Evolutionary conservation across 2,329 filamentous ascomycete genomes (phyloP).

Genomic region (Cercospora berteroae): DNA sequence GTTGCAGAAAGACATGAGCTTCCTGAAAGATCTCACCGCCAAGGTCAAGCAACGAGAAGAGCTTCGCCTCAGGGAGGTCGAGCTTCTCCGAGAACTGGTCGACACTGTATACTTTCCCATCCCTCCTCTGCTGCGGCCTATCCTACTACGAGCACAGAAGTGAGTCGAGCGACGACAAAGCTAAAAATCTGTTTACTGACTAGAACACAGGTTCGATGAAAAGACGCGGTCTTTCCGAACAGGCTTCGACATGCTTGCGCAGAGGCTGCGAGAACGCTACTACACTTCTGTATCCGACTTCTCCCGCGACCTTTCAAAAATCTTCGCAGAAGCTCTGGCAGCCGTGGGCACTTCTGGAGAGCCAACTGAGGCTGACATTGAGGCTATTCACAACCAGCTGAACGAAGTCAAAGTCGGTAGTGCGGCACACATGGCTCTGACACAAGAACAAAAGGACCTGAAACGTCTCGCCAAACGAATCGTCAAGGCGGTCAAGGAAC

Average conservation of each 20-base stretch:
- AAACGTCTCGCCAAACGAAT: conserved; percentile 87
- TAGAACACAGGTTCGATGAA: conserved; percentile 57
- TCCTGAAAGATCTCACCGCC: conserved; percentile 67
- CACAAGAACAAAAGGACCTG: conserved; percentile 71
- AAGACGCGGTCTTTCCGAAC: conserved; percentile 54
- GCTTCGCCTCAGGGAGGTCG: conserved; percentile 72
- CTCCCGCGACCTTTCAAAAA: conserved; percentile 56
- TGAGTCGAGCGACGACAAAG: conserved; percentile 54
- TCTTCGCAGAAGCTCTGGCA: conserved; percentile 55
- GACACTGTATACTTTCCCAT: conserved; percentile 92
- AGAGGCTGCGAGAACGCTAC: conserved; percentile 54
- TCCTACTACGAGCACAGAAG: conserved; percentile 76
- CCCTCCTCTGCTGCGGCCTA: conserved; percentile 69
- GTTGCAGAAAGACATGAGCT: conserved; percentile 72
- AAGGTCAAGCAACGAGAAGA: conserved; percentile 73
- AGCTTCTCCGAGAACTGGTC: conserved; percentile 74
- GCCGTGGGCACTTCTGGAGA: conserved; percentile 28
- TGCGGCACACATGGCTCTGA: conserved; percentile 43
- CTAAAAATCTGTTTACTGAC: conserved; percentile 38
- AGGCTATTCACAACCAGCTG: conserved; percentile 45
- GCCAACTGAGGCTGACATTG: conserved; percentile 23
- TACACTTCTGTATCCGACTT: conserved; percentile 63
- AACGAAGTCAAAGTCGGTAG: conserved; percentile 37
- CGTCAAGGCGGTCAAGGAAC: conserved; percentile 75
- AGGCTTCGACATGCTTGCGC: conserved; percentile 53